Evolutionary conservation across 2,329 filamentous ascomycete species (phyloP), one percentile per base, ranked within the genome.

Genomic region (Tolypocladium cylindrosporum): DNA sequence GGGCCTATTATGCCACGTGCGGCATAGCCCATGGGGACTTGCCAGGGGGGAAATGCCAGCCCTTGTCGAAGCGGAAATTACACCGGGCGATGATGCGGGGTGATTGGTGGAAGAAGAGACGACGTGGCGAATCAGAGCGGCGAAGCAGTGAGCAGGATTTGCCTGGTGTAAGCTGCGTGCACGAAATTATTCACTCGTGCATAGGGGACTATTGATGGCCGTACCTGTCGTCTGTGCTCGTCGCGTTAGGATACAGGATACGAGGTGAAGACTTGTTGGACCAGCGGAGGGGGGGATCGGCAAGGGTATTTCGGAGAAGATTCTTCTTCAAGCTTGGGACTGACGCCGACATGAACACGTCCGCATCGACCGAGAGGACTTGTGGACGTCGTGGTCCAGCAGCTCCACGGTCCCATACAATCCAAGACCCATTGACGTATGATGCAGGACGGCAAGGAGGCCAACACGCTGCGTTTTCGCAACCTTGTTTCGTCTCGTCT

Each of bases 11-110:
- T n/a, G 31, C 48, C 48, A 37, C 48, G 31, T 37, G 48, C 48
- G 48, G 48, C 31, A 37, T 36, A 21, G 31, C 34, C 48, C 48
- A 51, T n/a, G 16, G n/a, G 41, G 31, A 36, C 48, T 19, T 9
- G 24, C 14, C 45, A n/a, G 27, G 45, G 45, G 24, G 4, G 14
- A 3, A 3, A 16, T 7, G 5, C 11, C 19, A n/a, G 9, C 31
- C 48, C 48, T 19, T 21, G 48, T 36, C 31, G 10, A 37, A 4
- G 31, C 55, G 57, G 57, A 59, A 54, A 59, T 59, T 59, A 39
- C 55, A 52, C n/a, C 27, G 54, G 43, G n/a, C 45, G 9, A 48
- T 11, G 27, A n/a, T 4, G 48, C 48, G 48, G 48, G 31, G 48
- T 51, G 48, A 36, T 51, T 51, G 48, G 48, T n/a, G 27, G 27